Evolutionary conservation across 495 filamentous ascomycete genomes (phyloP).

Genomic region (Collariella sp.): DNA sequence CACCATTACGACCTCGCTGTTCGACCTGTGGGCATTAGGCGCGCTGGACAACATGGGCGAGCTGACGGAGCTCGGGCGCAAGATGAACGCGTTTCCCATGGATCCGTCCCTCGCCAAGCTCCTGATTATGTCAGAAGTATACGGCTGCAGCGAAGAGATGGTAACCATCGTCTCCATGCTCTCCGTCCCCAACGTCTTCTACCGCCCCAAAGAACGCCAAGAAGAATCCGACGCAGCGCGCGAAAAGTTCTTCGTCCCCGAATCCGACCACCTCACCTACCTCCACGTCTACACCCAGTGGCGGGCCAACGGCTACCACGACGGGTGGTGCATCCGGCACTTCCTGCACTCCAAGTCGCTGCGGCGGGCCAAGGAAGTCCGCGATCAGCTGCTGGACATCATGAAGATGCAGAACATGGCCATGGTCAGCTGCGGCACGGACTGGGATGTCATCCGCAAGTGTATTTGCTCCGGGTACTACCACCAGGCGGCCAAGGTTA

Average conservation of each 20-base stretch:
- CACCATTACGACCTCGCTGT: slow-evolving; percentile 92
- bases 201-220: slow-evolving; percentile 92
- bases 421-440: slow-evolving; percentile 81
- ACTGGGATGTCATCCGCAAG: slow-evolving; percentile 92
- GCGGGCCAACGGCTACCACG: slow-evolving; percentile 82
- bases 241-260: slow-evolving; percentile 98
- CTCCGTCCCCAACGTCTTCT: slow-evolving; percentile 92
- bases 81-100: slow-evolving; percentile 98
- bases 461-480: slow-evolving; percentile 98
- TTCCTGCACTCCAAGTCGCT: slow-evolving; percentile 91
- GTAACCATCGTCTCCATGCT: slow-evolving; percentile 97
- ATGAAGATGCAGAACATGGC: slow-evolving; percentile 91
- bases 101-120: slow-evolving; percentile 91
- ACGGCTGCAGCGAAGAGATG: slow-evolving; percentile 95
- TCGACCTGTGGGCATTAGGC: slow-evolving; percentile 95
- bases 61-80: slow-evolving; percentile 74
- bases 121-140: slow-evolving; percentile 76
- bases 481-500: slow-evolving; percentile 95
- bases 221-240: slow-evolving; percentile 93
- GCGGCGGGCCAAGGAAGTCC: slow-evolving; percentile 82
- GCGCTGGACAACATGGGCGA: slow-evolving; percentile 91
- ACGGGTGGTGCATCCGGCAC: slow-evolving; percentile 85
- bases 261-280: slow-evolving; percentile 93
- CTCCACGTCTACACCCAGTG: slow-evolving; percentile 95
- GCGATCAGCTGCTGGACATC: slow-evolving; percentile 87